A percentile compares a stretch with the other conserved stretches of the same genome.
phyloP scores from a whole-genome alignment of 306 rosid species.

The Vigna angularis region DNA sequence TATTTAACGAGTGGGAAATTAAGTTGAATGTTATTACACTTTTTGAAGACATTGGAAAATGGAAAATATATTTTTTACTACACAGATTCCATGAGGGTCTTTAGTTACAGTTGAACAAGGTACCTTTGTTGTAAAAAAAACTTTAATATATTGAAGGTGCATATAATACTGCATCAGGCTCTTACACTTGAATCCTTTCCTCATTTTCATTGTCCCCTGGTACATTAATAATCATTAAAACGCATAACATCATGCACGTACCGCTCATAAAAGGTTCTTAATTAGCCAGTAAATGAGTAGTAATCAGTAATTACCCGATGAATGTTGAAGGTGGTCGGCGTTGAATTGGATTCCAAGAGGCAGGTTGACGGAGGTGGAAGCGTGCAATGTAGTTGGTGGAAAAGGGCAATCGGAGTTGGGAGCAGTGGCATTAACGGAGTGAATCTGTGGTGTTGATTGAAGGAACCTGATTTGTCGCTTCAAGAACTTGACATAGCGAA shows the following conservation, averaged over 20 bases:
- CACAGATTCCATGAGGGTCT: background rate
- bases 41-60: background rate
- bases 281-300: too few species aligned
- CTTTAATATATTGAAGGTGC: background rate
- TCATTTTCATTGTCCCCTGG: background rate
- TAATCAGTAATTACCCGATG: constrained; percentile 46
- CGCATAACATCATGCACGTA: background rate
- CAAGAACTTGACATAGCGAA: constrained; percentile 81
- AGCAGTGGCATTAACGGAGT: background rate
- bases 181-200: background rate
- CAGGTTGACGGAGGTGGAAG: background rate
- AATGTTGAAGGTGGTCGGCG: constrained; percentile 40
- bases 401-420: constrained; percentile 24
- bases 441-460: constrained; percentile 42
- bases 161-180: background rate
- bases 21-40: too few species aligned
- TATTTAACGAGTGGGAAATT: too few species aligned
- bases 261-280: background rate
- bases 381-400: background rate
- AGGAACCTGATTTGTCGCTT: constrained; percentile 79
- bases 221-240: background rate
- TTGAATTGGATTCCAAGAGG: background rate
- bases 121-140: too few species aligned
- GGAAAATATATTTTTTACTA: background rate
- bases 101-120: background rate